These are phyloP conservation scores for Leucaena leucocephala DNA, from an alignment of 306 rosid species.

Conservation along the genomic window DNA sequence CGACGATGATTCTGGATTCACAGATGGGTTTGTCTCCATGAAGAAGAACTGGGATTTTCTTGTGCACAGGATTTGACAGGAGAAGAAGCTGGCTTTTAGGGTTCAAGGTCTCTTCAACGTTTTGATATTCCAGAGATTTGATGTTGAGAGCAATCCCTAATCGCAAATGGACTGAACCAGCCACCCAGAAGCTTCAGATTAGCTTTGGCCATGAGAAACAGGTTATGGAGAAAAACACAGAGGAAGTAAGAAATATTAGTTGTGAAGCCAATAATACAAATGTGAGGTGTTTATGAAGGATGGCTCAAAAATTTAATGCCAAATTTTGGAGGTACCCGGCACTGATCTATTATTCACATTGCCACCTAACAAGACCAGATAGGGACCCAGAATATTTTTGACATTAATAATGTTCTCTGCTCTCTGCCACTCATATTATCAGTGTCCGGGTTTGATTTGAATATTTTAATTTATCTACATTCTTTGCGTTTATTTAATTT, in stretches of 20 bases:
- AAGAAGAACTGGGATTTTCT: constrained; percentile 50
- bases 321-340: no score
- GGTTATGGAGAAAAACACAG: not conserved
- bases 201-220: constrained; percentile 31
- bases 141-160: constrained; percentile 41
- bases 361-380: no score
- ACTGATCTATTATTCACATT: no score
- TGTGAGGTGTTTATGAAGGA: no score
- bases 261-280: no score
- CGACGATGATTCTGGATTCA: constrained; percentile 46
- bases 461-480: no score
- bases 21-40: constrained; percentile 38
- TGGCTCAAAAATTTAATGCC: no score
- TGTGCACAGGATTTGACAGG: constrained; percentile 47
- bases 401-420: no score
- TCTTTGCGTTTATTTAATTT: no score
- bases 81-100: constrained; percentile 47
- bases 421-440: not conserved
- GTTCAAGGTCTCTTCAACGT: constrained; percentile 39
- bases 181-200: constrained; percentile 43
- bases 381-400: no score
- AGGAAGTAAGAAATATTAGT: no score
- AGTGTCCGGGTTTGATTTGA: not conserved
- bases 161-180: constrained; percentile 36
- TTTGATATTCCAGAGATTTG: constrained; percentile 36